These are phyloP conservation scores for Suillus spraguei DNA, from an alignment of 768 basidiomycete species.

Conservation along the genomic window DNA sequence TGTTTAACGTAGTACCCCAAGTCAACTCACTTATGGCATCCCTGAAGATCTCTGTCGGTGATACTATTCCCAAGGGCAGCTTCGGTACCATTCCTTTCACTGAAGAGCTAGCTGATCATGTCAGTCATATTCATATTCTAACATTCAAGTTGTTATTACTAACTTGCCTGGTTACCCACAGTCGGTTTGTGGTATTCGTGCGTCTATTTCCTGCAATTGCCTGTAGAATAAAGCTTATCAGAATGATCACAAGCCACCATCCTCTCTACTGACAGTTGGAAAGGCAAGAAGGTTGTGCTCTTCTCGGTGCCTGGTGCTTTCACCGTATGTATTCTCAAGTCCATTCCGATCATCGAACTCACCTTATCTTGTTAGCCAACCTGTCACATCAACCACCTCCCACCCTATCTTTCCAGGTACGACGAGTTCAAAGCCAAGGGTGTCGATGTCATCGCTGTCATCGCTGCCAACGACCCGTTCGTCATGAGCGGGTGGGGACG, in stretches of 20 bases:
- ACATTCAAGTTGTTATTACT: not conserved
- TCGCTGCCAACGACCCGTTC: slow-evolving; percentile 64
- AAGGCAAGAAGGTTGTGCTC: slow-evolving; percentile 80
- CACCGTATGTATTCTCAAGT: slow-evolving; percentile 53
- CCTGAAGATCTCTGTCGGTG: slow-evolving; percentile 51
- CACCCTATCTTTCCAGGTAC: slow-evolving; percentile 47
- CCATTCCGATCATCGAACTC: not conserved
- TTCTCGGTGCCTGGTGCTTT: slow-evolving; percentile 82
- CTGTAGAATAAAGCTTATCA: not conserved
- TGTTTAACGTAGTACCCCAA: not conserved
- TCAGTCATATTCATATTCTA: slow-evolving; percentile 39
- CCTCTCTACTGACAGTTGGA: slow-evolving; percentile 66
- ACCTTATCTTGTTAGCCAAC: slow-evolving; percentile 32
- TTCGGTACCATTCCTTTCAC: slow-evolving; percentile 62
- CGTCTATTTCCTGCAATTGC: slow-evolving; percentile 28
- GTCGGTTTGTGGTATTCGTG: slow-evolving; percentile 68
- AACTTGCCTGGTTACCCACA: slow-evolving; percentile 24
- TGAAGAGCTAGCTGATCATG: slow-evolving; percentile 62
- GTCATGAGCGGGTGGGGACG: slow-evolving; percentile 65
- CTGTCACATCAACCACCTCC: slow-evolving; percentile 47
- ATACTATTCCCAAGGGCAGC: slow-evolving; percentile 46
- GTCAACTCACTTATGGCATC: no score
- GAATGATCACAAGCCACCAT: slow-evolving; percentile 42
- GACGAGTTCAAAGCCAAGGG: slow-evolving; percentile 55
- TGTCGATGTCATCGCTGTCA: slow-evolving; percentile 51